phyloP scores from a whole-genome alignment of 176 grass and related monocot genomes.

The Zea mays region Zm-B73-REFERENCE-NAM-5.0 NC_050096.1:68771001-68771500 shows the following conservation, averaged over 20 bases:
- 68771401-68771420: no score
- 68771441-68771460: no score
- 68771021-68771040: no score
- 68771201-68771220: slow-evolving; percentile 97
- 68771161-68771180: no score
- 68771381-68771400: no score
- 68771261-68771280: slow-evolving; percentile 97
- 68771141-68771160: no score
- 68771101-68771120: background rate
- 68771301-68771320: slow-evolving; percentile 86
- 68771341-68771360: slow-evolving; percentile 96
- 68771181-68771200: no score
- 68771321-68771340: slow-evolving; percentile 97
- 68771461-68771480: no score
- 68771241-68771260: slow-evolving; percentile 85
- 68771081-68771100: background rate
- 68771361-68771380: slow-evolving; percentile 84
- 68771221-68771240: slow-evolving; percentile 92
- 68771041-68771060: no score
- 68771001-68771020: no score
- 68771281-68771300: slow-evolving; percentile 91
- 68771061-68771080: background rate
- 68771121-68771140: background rate
- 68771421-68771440: no score
- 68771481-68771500: no score